Percentiles rank a stretch among this genome's conserved stretches.
phyloP scores from a whole-genome alignment of 108 stramenopile genomes.

The Aurantiochytrium sp. region DNA sequence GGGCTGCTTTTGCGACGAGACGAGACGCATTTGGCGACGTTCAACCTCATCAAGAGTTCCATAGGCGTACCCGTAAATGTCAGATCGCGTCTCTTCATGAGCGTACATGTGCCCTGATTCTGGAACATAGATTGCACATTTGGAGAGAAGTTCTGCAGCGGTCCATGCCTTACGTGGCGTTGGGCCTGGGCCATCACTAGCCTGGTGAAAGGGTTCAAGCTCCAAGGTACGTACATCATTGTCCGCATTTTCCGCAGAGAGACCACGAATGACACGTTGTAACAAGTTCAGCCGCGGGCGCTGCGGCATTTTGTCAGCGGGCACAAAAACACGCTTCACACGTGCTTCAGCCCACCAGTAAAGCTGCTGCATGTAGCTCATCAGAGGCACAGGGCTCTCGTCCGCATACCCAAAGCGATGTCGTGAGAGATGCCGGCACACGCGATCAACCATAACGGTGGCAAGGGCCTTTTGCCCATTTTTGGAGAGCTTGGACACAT shows the following conservation, averaged over 20 bases:
- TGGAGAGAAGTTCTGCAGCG: not conserved
- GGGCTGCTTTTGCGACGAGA: too few relatives aligned
- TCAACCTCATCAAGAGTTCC: not conserved
- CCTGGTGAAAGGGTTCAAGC: not conserved
- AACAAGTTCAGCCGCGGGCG: not conserved
- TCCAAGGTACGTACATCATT: not conserved
- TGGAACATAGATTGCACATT: not conserved
- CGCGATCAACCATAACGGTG: not conserved
- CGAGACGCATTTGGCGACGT: not conserved
- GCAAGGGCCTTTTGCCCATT: not conserved
- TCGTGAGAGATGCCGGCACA: not conserved
- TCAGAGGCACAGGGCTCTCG: not conserved
- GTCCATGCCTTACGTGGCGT: not conserved
- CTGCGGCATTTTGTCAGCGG: not conserved
- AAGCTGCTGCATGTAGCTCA: not conserved
- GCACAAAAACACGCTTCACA: not conserved
- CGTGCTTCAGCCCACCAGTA: not conserved
- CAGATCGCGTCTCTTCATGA: not conserved
- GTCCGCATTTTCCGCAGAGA: not conserved
- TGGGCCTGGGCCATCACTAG: not conserved
- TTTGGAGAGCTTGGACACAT: constrained; percentile 10
- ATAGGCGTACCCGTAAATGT: not conserved
- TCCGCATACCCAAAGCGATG: not conserved
- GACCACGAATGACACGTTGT: not conserved
- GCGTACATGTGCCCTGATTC: not conserved